Conservation (phyloP, 1,139 yeast species). For the Candida glucosophila region DNA sequence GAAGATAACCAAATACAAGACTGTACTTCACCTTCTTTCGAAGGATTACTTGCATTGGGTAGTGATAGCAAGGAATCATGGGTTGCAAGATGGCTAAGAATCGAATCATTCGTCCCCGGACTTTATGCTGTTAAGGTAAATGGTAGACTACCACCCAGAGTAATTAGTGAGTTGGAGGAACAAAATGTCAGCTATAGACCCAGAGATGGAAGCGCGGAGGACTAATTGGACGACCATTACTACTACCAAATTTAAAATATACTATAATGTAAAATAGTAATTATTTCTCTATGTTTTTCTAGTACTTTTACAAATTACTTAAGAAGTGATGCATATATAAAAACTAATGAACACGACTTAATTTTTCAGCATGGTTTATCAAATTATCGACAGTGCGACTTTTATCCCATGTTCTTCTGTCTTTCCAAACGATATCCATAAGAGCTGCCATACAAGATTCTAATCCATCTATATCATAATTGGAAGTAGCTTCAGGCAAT, state of each 20-base stretch:
- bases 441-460: slow-evolving; percentile 68
- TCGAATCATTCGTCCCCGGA: slow-evolving; percentile 85
- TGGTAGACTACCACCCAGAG: slow-evolving; percentile 86
- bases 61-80: slow-evolving; percentile 76
- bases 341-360: background rate
- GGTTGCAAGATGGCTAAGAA: slow-evolving; percentile 96
- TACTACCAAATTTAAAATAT: slow-evolving; percentile 1
- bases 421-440: slow-evolving; percentile 70
- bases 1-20: slow-evolving; percentile 82
- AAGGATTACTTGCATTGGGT: slow-evolving; percentile 88
- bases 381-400: slow-evolving; percentile 25
- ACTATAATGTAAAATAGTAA: slow-evolving; percentile 2
- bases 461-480: slow-evolving; percentile 56
- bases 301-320: background rate
- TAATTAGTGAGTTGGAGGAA: slow-evolving; percentile 60
- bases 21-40: slow-evolving; percentile 94
- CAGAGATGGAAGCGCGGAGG: slow-evolving; percentile 91
- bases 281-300: slow-evolving; percentile 1
- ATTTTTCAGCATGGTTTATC: slow-evolving; percentile 3
- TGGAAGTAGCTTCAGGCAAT: slow-evolving; percentile 32
- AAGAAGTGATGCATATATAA: background rate
- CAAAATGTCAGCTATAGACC: slow-evolving; percentile 84
- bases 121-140: slow-evolving; percentile 88
- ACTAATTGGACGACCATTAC: slow-evolving; percentile 26
- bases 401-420: slow-evolving; percentile 63